These are phyloP conservation scores for Dacryopinax primogenitus DNA, from an alignment of 768 basidiomycete genomes.

Conservation along the genomic window DNA sequence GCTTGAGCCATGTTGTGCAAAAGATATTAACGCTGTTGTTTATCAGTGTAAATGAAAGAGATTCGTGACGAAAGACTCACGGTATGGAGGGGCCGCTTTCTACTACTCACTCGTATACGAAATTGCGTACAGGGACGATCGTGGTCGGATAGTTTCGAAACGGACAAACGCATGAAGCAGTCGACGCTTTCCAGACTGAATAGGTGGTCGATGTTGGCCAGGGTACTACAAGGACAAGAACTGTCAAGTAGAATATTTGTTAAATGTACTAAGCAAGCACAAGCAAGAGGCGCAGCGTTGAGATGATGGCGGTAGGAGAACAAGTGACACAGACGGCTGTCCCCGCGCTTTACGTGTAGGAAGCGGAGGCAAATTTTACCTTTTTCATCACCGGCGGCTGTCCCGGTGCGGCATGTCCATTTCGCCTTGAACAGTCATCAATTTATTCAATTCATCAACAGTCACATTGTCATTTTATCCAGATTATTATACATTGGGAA, in stretches of 20 bases:
- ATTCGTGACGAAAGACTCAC: background rate
- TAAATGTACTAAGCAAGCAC: no score
- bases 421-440: no score
- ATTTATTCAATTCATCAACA: no score
- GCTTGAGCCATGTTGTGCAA: constrained; percentile 59
- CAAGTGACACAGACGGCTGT: no score
- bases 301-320: background rate
- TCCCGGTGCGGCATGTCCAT: no score
- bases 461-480: no score
- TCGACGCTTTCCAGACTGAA: background rate
- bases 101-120: constrained; percentile 7
- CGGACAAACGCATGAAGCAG: constrained; percentile 7
- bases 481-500: no score
- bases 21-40: constrained; percentile 5
- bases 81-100: background rate
- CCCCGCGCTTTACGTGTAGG: no score
- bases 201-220: constrained; percentile 1
- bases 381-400: no score
- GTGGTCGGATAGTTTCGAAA: background rate
- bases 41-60: background rate
- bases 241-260: background rate
- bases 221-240: background rate
- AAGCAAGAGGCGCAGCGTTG: no score
- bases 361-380: no score
- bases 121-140: constrained; percentile 8